These are phyloP conservation scores for Vinca minor DNA, from an alignment of 257 asterid species.

Conservation along the genomic window DNA sequence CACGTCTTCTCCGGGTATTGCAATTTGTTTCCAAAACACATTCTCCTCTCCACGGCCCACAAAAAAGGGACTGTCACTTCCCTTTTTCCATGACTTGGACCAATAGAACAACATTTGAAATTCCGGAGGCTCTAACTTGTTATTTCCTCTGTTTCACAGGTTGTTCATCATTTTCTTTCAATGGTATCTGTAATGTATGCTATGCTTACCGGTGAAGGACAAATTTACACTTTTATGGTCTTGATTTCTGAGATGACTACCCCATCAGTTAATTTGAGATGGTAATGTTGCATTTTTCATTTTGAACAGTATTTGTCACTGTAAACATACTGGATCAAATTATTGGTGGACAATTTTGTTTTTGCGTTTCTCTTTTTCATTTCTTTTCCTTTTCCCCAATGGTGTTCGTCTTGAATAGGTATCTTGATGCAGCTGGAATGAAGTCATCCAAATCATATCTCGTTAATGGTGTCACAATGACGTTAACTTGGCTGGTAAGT, in stretches of 20 bases:
- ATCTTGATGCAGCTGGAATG: constrained; percentile 72
- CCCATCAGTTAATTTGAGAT: constrained; percentile 75
- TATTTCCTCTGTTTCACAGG: constrained; percentile 33
- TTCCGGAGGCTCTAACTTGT: neutral
- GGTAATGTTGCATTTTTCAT: constrained; percentile 29
- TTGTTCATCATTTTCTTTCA: constrained; percentile 77
- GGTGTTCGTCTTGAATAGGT: constrained; percentile 34
- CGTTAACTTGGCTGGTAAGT: constrained; percentile 67
- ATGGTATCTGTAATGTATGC: constrained; percentile 44
- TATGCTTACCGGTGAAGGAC: constrained; percentile 80
- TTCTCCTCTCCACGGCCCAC: neutral
- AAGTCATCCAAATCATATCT: constrained; percentile 52
- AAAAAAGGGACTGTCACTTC: neutral
- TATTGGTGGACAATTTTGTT: neutral
- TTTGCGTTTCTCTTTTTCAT: neutral
- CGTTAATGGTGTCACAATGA: constrained; percentile 53
- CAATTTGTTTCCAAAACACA: neutral
- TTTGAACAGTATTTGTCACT: neutral
- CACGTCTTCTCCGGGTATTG: neutral
- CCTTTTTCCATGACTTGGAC: neutral
- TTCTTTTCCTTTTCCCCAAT: constrained; percentile 9
- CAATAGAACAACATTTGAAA: neutral
- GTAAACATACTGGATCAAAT: neutral
- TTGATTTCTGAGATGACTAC: constrained; percentile 82
- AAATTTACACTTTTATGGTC: constrained; percentile 56